Evolutionary conservation across 768 basidiomycete genomes (phyloP).

Genomic region (Daedaleopsis sinensis): DNA sequence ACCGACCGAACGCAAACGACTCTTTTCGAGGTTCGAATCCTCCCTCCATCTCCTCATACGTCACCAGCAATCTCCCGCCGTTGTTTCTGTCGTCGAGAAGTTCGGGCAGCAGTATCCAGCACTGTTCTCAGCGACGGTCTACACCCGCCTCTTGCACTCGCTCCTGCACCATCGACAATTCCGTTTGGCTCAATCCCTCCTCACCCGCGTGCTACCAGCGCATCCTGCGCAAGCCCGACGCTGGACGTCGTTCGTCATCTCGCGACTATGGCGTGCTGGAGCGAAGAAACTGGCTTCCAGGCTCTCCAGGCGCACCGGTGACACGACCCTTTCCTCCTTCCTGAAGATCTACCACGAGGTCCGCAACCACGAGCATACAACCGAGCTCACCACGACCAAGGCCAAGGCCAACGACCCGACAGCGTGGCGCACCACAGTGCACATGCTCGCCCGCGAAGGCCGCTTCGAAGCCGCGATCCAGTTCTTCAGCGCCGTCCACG

Average conservation of each 20-base stretch:
- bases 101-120: slow-evolving; percentile 37
- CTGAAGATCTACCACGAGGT: background rate
- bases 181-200: slow-evolving; percentile 35
- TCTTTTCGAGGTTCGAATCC: background rate
- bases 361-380: background rate
- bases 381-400: background rate
- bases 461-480: slow-evolving; percentile 48
- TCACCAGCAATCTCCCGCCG: slow-evolving; percentile 33
- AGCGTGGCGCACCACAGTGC: slow-evolving; percentile 38
- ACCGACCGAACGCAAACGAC: background rate
- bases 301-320: background rate
- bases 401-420: background rate
- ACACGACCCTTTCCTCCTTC: background rate
- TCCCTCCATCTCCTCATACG: slow-evolving; percentile 8
- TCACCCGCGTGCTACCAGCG: slow-evolving; percentile 27
- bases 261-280: slow-evolving; percentile 4
- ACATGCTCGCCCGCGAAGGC: slow-evolving; percentile 43
- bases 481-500: slow-evolving; percentile 34
- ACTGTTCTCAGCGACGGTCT: slow-evolving; percentile 45
- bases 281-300: slow-evolving; percentile 1
- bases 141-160: slow-evolving; percentile 37
- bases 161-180: slow-evolving; percentile 47
- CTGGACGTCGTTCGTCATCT: slow-evolving; percentile 37
- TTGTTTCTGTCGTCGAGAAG: slow-evolving; percentile 43
- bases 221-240: slow-evolving; percentile 25